Percentiles rank a stretch among this genome's conserved stretches.
phyloP scores from a whole-genome alignment of 345 rosid species.

The Trapa bicornis region DNA sequence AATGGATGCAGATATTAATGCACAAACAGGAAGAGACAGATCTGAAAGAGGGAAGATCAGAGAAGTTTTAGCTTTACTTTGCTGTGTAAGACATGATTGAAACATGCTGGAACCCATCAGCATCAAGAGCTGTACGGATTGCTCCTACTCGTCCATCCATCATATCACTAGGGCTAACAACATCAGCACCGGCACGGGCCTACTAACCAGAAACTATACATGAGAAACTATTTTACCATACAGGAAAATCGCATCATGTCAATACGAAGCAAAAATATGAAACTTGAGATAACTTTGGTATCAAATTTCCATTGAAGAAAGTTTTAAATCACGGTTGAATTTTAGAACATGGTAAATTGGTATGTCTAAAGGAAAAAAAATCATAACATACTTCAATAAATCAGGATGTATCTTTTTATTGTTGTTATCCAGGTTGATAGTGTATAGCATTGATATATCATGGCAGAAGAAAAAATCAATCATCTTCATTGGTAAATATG shows the following conservation, averaged over 20 bases:
- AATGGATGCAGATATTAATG: neutral
- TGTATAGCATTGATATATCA: neutral
- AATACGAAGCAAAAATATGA: neutral
- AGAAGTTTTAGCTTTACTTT: slow-evolving; percentile 34
- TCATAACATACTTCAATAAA: neutral
- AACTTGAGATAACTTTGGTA: neutral
- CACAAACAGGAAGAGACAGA: neutral
- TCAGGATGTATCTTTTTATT: neutral
- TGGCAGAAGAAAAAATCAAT: neutral
- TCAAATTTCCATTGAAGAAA: neutral
- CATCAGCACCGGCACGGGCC: slow-evolving; percentile 94
- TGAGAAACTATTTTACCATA: slow-evolving; percentile 8
- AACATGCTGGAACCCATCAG: slow-evolving; percentile 83
- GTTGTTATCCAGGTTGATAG: neutral
- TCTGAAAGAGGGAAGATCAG: neutral
- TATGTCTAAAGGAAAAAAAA: neutral
- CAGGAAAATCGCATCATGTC: neutral
- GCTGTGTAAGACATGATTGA: slow-evolving; percentile 98
- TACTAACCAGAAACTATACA: slow-evolving; percentile 8
- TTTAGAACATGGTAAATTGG: neutral
- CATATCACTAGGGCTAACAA: slow-evolving; percentile 99
- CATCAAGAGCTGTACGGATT: slow-evolving; percentile 76
- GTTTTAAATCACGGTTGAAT: neutral
- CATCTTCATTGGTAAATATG: neutral
- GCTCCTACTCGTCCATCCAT: slow-evolving; percentile 95